phyloP scores from a whole-genome alignment of 2,329 filamentous ascomycete species.

The Calonectria hongkongensis region DNA sequence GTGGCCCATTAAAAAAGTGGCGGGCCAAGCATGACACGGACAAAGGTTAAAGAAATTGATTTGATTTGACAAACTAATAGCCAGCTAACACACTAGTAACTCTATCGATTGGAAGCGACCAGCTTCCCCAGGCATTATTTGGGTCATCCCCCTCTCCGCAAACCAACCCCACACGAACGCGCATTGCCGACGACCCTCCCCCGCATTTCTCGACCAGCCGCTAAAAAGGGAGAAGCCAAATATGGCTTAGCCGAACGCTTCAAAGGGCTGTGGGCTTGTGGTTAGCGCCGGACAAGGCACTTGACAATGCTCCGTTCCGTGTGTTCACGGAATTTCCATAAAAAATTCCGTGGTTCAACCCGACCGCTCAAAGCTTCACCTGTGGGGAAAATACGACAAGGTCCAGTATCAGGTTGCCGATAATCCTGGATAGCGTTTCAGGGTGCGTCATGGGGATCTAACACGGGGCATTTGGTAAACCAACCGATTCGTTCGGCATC shows the following conservation, averaged over 20 bases:
- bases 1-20: not conserved
- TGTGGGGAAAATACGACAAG: slow-evolving; percentile 15
- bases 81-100: not conserved
- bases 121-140: slow-evolving; percentile 5
- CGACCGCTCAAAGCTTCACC: slow-evolving; percentile 4
- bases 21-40: not conserved
- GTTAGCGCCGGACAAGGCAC: not conserved
- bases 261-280: not conserved
- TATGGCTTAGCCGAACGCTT: slow-evolving; percentile 8
- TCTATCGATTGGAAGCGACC: not conserved
- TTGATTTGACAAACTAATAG: slow-evolving; percentile 6
- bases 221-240: not conserved
- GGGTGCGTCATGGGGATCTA: slow-evolving; percentile 35
- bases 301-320: not conserved
- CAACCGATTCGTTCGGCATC: not conserved
- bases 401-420: slow-evolving; percentile 10
- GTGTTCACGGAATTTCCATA: slow-evolving; percentile 5
- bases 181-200: slow-evolving; percentile 23
- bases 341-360: slow-evolving; percentile 6
- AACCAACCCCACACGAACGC: slow-evolving; percentile 16
- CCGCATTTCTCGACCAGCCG: slow-evolving; percentile 6
- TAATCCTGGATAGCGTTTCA: not conserved
- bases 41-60: not conserved
- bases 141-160: not conserved
- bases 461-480: not conserved